Evolutionary conservation across 257 asterid genomes (phyloP).

Genomic region (Capsicum chinense): DNA sequence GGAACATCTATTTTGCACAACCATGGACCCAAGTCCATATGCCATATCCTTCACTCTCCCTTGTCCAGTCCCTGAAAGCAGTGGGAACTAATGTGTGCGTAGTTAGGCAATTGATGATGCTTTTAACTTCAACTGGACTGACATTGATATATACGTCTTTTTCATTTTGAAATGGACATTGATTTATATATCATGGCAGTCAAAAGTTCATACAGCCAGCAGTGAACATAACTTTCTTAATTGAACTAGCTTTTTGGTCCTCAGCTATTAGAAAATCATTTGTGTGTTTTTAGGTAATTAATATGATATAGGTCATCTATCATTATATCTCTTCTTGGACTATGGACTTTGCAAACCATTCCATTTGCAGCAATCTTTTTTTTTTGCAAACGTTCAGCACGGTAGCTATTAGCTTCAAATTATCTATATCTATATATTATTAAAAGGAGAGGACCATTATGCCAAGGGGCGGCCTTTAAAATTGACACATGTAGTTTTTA

Average conservation of each 20-base stretch:
- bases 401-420: no score
- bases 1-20: neutral
- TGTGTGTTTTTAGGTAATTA: neutral
- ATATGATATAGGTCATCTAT: neutral
- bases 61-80: neutral
- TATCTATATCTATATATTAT: no score
- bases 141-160: neutral
- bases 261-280: neutral
- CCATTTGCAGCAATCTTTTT: neutral
- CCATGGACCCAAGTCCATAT: neutral
- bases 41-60: neutral
- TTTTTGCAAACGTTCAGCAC: neutral
- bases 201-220: neutral
- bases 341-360: neutral
- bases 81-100: neutral
- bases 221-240: neutral
- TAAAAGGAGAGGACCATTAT: no score
- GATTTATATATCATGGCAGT: neutral
- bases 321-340: neutral
- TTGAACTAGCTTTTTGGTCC: slow-evolving; percentile 6
- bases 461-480: no score
- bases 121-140: slow-evolving; percentile 16
- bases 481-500: no score
- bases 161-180: neutral
- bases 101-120: neutral